Conservation (phyloP, 2,329 filamentous ascomycete species). For the Hypoxylon rubiginosum region DNA sequence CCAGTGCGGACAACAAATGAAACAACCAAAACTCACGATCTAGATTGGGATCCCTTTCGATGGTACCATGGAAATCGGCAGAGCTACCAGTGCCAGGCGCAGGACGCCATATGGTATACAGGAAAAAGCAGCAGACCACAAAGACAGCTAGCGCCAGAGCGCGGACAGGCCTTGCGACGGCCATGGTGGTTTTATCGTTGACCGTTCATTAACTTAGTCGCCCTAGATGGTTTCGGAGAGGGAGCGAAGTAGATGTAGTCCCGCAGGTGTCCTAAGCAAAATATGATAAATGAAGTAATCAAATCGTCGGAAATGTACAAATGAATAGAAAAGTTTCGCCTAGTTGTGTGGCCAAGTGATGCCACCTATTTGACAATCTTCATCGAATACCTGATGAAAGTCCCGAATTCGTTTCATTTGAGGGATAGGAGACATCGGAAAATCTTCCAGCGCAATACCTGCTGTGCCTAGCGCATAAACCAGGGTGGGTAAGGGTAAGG, state of each 20-base stretch:
- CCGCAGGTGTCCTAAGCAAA: background rate
- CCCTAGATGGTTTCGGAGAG: background rate
- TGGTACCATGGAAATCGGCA: slow-evolving; percentile 57
- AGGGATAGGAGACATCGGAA: slow-evolving; percentile 36
- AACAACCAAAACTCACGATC: slow-evolving; percentile 73
- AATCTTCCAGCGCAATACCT: slow-evolving; percentile 33
- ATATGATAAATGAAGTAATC: slow-evolving; percentile 4
- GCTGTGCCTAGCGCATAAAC: slow-evolving; percentile 9
- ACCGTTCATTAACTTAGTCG: slow-evolving; percentile 47
- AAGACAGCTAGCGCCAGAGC: slow-evolving; percentile 79
- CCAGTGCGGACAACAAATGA: slow-evolving; percentile 2
- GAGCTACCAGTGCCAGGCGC: slow-evolving; percentile 56
- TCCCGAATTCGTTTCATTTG: slow-evolving; percentile 22
- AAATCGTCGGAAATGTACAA: slow-evolving; percentile 35
- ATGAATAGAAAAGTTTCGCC: slow-evolving; percentile 29
- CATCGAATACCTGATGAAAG: slow-evolving; percentile 17
- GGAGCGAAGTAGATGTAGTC: background rate
- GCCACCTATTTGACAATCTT: slow-evolving; percentile 21
- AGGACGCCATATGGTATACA: slow-evolving; percentile 79
- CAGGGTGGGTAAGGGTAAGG: background rate
- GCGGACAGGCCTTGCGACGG: slow-evolving; percentile 86
- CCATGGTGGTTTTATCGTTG: slow-evolving; percentile 71
- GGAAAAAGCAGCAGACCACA: slow-evolving; percentile 81
- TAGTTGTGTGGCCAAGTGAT: slow-evolving; percentile 16
- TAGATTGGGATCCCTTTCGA: slow-evolving; percentile 83